Evolutionary conservation across 129 eudicot genomes (phyloP), one percentile per base, ranked within the genome.

Genomic region (Helianthus tuberosus): DNA sequence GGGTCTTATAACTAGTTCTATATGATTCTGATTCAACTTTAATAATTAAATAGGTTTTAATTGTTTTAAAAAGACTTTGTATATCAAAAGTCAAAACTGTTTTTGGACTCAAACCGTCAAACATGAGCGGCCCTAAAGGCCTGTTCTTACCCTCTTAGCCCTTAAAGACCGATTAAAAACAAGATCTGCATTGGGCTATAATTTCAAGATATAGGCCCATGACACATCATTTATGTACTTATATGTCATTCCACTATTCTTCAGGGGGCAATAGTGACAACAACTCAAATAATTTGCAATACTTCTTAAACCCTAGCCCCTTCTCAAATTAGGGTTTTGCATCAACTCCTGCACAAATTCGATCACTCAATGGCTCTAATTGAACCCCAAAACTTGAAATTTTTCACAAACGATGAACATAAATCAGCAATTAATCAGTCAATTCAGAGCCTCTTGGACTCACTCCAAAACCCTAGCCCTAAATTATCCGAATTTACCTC

Each of bases 331-430:
- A 82, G 89, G 89, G 89, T 85, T 85, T 75, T 78, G 65, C 39
- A 50, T 29, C 38, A 27, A 47, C 16, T 72, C n/a, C 27, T 13
- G 8, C 7, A 17, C 17, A 64, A 68, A 52, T 71, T 75, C 68
- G 12, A 58, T 36, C 17, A 50, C 10, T 29, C 13, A 48, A 75
- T 80, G 86, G 84, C 85, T 55, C 75, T 84, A 59, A 72, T 69
- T 61, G 64, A 79, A 69, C 11, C 79, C 72, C 80, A 68, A 78
- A 78, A 16, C 41, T 29, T 73, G 64, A 77, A 72, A 16, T 46
- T 77, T 75, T 87, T 83, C 69, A 65, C 79, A 43, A 82, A 77
- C 64, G 36, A 77, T 81, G 82, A 91, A 75, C 82, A 83, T 79
- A 70, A 86, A 58, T 59, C 12, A n/a, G 64, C 80, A 4, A 72